Conservation (phyloP, 257 asterid species). For the Coffea canephora region DNA sequence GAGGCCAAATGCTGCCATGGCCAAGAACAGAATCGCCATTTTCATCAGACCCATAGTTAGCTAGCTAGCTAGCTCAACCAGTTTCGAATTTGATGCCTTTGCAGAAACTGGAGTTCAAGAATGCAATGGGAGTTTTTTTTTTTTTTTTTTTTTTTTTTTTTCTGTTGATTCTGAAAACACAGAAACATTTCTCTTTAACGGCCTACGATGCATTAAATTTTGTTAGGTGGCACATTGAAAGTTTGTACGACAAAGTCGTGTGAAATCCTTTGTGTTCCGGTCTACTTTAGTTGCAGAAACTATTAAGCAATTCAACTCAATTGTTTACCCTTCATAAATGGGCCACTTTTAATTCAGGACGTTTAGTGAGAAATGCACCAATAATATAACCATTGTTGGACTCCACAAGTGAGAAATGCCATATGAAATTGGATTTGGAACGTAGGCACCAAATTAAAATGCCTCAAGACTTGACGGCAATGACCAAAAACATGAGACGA, state of each 20-base stretch:
- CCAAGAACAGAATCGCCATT: constrained; percentile 5
- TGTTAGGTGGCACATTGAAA: constrained; percentile 27
- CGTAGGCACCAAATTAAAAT: neutral
- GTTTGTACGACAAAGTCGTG: neutral
- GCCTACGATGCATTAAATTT: constrained; percentile 4
- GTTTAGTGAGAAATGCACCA: too few species aligned
- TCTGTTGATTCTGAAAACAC: neutral
- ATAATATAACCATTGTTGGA: neutral
- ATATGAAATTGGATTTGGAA: neutral
- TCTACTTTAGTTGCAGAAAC: neutral
- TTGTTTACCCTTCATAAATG: too few species aligned
- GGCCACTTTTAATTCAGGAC: too few species aligned
- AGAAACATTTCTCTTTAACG: constrained; percentile 3
- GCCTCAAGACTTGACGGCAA: too few species aligned
- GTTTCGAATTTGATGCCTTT: neutral
- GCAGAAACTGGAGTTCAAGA: neutral
- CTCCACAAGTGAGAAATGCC: neutral
- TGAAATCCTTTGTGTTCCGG: neutral
- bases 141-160: neutral
- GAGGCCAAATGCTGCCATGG: neutral
- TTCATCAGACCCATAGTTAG: neutral
- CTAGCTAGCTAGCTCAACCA: neutral
- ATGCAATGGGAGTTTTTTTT: neutral
- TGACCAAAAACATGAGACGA: too few species aligned
- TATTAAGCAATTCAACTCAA: neutral